Base-by-base conservation (phyloP, 345 rosid species). In the Turritis glabra region DNA sequence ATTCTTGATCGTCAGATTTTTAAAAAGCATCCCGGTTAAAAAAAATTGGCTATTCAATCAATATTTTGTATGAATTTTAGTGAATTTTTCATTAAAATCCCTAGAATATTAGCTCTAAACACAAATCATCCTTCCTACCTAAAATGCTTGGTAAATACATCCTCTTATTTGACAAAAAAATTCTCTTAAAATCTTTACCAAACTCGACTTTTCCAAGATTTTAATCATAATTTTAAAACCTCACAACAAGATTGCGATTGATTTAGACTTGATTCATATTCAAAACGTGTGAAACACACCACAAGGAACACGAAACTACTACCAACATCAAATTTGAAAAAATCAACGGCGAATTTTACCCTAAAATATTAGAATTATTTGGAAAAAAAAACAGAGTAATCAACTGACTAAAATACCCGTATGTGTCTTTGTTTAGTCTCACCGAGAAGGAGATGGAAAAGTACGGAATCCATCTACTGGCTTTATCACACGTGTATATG, bases 401-500 rank as follows among this genome's bases (percentile, higher is more conserved):
- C 5, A 37, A 67, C 33, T 75, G 52, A 70, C 80, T 21, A 71
- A 55, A 47, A 15, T 72, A 18, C 0, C 48, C 65, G 10, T 30
- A 0, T 26, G 4, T 43, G 57, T 75, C 2, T 26, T 18, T 75
- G 12, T 30, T 12, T 44, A 93, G 98, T 77, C 76, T 84, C 72
- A 46, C 78, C 13, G 89, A 85, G 53, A 85, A 84, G 57, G 82
- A 89, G 65, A 77, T 91, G 88, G 88, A 82, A 80, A 84, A 75
- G 46, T 87, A 78, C 37, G 96, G 90, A 22, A 87, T 94, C 65
- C 98, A 90, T 62, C 84, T 94, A 9, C 80, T 94, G 62, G 86
- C 87, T 8, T 75, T 94, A 22, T 88, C 95, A 1, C 98, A 94
- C 74, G 93, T 90, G 12, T 94, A 89, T 82, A 44, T 76, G 73